Evolutionary conservation across 1,139 yeast species (phyloP).

Genomic region (Debaryomyces subglobosus): DNA sequence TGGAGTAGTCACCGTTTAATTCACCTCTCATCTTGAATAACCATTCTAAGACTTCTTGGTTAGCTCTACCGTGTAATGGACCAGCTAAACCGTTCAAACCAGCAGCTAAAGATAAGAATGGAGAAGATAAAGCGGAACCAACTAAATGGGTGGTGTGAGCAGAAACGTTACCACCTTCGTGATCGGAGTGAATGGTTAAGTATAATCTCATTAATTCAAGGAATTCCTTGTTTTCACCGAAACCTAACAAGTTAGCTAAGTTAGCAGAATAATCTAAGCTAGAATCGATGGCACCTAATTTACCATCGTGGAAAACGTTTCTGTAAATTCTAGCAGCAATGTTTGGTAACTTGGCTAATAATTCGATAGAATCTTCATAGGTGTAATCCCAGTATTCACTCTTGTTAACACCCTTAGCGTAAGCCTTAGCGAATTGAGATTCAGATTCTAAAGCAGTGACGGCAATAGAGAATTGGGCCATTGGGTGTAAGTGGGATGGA

Average conservation of each 20-base stretch:
- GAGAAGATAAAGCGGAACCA: conserved; percentile 93
- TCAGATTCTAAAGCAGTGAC: conserved; percentile 89
- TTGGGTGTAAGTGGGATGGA: conserved; percentile 90
- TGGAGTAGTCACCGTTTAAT: conserved; percentile 71
- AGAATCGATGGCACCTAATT: conserved; percentile 70
- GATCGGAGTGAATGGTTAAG: conserved; percentile 92
- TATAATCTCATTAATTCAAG: conserved; percentile 90
- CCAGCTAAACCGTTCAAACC: conserved; percentile 98
- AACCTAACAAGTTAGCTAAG: conserved; percentile 83
- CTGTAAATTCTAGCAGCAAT: conserved; percentile 94
- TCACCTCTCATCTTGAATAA: conserved; percentile 78
- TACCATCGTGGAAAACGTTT: conserved; percentile 86
- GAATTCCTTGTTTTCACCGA: conserved; percentile 77
- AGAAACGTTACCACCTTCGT: conserved; percentile 98
- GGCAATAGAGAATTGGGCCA: conserved; percentile 96
- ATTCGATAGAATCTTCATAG: conserved; percentile 85
- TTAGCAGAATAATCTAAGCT: conserved; percentile 90
- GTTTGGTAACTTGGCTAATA: conserved; percentile 89
- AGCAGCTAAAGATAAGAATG: conserved; percentile 89
- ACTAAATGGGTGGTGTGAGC: conserved; percentile 98
- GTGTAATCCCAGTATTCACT: conserved; percentile 90
- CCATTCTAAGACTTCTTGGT: conserved; percentile 97
- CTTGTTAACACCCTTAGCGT: conserved; percentile 86
- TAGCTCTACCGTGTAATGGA: conserved; percentile 97
- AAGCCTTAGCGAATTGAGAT: conserved; percentile 88